Evolutionary conservation across 2,329 filamentous ascomycete genomes (phyloP).

Genomic region (Capronia coronata): DNA sequence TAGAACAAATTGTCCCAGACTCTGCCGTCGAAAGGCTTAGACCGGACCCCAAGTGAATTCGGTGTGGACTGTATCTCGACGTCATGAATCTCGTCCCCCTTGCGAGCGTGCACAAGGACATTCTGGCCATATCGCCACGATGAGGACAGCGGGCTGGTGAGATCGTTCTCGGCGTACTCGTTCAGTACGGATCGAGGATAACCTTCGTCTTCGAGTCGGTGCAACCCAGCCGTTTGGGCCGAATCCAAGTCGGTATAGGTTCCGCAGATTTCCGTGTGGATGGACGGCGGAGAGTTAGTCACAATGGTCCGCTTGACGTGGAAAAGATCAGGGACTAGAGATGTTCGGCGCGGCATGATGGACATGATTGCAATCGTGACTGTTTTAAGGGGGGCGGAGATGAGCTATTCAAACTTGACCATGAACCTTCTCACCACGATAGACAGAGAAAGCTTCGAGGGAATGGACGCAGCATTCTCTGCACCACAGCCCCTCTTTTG

Average conservation of each 20-base stretch:
- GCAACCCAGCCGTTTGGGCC: conserved; percentile 9
- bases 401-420: not conserved
- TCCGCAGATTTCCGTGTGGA: conserved; percentile 15
- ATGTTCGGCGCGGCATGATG: conserved; percentile 13
- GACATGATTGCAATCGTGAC: not conserved
- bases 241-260: conserved; percentile 14
- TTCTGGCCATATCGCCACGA: conserved; percentile 10
- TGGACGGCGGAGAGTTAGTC: conserved; percentile 7
- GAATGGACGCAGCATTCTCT: not conserved
- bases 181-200: conserved; percentile 1
- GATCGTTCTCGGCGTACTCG: conserved; percentile 11
- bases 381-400: not conserved
- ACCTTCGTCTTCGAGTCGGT: conserved; percentile 14
- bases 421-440: not conserved
- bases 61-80: conserved; percentile 15
- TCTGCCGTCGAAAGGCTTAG: conserved; percentile 12
- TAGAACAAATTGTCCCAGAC: conserved; percentile 15
- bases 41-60: conserved; percentile 12
- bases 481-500: not conserved
- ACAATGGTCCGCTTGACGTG: conserved; percentile 16
- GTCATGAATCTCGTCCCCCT: conserved; percentile 8
- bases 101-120: conserved; percentile 12
- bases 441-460: not conserved
- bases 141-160: conserved; percentile 3
- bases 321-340: conserved; percentile 15